phyloP scores from a whole-genome alignment of 176 grass and related monocot species.

The Eleusine indica region DNA sequence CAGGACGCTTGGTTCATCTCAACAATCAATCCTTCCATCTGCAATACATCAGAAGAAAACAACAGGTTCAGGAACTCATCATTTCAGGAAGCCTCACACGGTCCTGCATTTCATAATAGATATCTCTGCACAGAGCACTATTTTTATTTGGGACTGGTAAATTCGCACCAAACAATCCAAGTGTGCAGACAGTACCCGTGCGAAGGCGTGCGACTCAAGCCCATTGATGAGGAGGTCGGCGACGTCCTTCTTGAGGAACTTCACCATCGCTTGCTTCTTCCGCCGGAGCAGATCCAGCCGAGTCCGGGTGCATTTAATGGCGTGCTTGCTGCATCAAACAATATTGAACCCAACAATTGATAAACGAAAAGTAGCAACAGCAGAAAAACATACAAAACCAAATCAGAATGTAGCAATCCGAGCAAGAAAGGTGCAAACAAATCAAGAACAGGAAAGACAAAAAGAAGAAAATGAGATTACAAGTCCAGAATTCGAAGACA shows the following conservation, averaged over 20 bases:
- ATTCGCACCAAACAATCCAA: neutral
- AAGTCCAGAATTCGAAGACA: neutral
- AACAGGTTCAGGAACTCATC: conserved; percentile 11
- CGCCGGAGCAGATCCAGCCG: conserved; percentile 71
- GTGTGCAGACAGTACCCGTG: conserved; percentile 56
- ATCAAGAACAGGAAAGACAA: neutral
- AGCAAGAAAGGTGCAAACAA: neutral
- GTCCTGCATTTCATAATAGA: conserved; percentile 23
- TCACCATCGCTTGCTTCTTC: conserved; percentile 88
- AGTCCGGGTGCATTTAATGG: conserved; percentile 76
- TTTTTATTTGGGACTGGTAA: neutral
- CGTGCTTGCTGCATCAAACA: conserved; percentile 58
- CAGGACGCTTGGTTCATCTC: conserved; percentile 79
- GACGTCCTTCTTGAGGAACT: conserved; percentile 91
- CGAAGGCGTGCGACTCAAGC: conserved; percentile 69
- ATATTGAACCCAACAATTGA: neutral
- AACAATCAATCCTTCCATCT: conserved; percentile 74
- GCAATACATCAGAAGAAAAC: conserved; percentile 3
- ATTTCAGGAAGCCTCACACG: neutral
- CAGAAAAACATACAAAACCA: neutral
- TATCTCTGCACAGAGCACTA: neutral
- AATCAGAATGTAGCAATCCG: conserved; percentile 27
- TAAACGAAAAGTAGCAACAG: neutral
- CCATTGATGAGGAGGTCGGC: conserved; percentile 74
- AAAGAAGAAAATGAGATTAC: neutral